Evolutionary conservation across 257 asterid genomes (phyloP), one percentile per base, ranked within the genome.

Genomic region (Fraxinus excelsior): DNA sequence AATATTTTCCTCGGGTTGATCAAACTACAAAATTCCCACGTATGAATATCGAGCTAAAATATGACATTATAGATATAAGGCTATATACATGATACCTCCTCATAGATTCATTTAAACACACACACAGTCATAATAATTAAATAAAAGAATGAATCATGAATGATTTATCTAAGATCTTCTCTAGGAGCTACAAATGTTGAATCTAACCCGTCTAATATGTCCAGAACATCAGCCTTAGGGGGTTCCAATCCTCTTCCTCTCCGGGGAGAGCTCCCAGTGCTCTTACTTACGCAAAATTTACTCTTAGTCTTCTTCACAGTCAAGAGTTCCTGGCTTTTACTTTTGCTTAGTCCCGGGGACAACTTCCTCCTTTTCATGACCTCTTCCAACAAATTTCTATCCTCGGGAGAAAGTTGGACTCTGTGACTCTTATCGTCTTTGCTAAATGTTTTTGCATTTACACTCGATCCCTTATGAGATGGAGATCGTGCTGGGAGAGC

Each of bases 301-400:
- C 62, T 81, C 70, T 83, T 87, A 76, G 72, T 79, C 66, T 79
- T 85, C 78, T 83, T 86, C 10, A 76, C 86, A 14, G 77, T 72
- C 25, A 68, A 74, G 26, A 94, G 87, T 66, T 92, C 98, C 80
- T 94, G 98, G 90, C 99, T 93, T 85, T 93, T 96, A 89, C 98
- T 93, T 85, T 96, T 96, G 90, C 98, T 89, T 72, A 87, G 83
- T 14, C 93, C 94, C 0, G 88, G 93, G 6, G 83, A 75, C 77
- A 90, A 78, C 65, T 79, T 87, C 76, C 88, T 84, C 85, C 93
- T 81, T 71, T 80, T 89, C 91, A 87, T 89, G 16, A 92, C 98
- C 64, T 88, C 92, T 74, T 96, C 95, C 77, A 96, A 80, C 67
- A 96, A 84, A 67, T 84, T 58, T 73, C 83, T 86, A 64, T 96